Evolutionary conservation across 352 stramenopile genomes (phyloP).

Genomic region (Thalassiosira livingstoniorum): DNA sequence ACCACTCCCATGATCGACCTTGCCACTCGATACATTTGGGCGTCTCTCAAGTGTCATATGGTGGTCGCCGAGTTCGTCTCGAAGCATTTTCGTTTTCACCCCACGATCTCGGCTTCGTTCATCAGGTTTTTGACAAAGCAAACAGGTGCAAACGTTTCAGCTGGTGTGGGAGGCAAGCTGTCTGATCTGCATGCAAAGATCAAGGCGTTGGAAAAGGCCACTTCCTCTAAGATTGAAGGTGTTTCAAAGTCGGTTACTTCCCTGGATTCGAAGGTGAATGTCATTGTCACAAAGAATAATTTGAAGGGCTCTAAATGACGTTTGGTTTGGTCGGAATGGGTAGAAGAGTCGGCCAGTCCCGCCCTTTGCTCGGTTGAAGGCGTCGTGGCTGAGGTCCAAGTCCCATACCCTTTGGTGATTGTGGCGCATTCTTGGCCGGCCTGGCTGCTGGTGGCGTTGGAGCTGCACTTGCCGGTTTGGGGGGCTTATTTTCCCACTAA

Average conservation of each 20-base stretch:
- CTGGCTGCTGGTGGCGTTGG: neutral
- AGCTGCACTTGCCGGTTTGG: neutral
- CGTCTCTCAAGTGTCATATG: neutral
- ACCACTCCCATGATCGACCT: neutral
- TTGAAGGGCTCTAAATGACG: neutral
- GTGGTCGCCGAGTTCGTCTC: neutral
- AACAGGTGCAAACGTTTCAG: constrained; percentile 12
- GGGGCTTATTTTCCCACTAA: neutral
- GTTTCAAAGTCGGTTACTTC: neutral
- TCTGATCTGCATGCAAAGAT: neutral
- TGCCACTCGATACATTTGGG: neutral
- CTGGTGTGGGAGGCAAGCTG: neutral
- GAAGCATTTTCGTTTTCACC: neutral
- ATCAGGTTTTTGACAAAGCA: constrained; percentile 22
- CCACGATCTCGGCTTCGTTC: constrained; percentile 3
- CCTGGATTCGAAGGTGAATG: neutral
- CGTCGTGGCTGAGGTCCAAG: too few relatives aligned
- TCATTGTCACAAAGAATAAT: neutral
- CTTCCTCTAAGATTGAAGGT: neutral
- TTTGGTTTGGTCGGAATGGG: neutral
- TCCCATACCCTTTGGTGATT: neutral
- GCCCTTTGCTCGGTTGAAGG: too few relatives aligned
- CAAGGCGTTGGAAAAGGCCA: neutral
- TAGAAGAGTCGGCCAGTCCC: too few relatives aligned
- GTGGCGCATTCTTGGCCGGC: neutral